These are phyloP conservation scores for Achaetomium macrosporum DNA, from an alignment of 2,329 filamentous ascomycete species.

Conservation along the genomic window DNA sequence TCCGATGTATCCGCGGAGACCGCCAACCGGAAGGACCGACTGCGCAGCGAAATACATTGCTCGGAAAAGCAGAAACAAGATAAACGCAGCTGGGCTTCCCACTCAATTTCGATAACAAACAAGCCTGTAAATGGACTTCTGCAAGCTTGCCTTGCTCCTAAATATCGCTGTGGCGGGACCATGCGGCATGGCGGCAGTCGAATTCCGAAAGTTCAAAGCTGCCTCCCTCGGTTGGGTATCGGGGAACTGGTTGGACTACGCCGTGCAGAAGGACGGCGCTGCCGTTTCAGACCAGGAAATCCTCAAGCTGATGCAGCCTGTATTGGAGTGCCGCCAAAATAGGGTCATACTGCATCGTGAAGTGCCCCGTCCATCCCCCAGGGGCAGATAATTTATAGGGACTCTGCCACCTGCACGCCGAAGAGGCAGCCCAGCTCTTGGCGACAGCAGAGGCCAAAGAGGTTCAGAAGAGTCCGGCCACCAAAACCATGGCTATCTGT, in stretches of 20 bases:
- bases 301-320: constrained; percentile 9
- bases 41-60: not conserved
- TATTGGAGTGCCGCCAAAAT: constrained; percentile 8
- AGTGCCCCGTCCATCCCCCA: not conserved
- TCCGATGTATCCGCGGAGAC: constrained; percentile 21
- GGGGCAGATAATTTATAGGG: too few species aligned
- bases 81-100: not conserved
- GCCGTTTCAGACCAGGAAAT: constrained; percentile 16
- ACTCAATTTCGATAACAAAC: not conserved
- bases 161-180: too few species aligned
- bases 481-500: too few species aligned
- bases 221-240: not conserved
- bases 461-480: too few species aligned
- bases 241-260: not conserved
- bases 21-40: constrained; percentile 5
- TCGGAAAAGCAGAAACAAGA: not conserved
- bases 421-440: too few species aligned
- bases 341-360: not conserved
- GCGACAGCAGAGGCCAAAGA: too few species aligned
- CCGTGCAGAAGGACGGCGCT: constrained; percentile 12
- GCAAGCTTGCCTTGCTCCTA: not conserved
- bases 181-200: too few species aligned
- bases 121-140: not conserved
- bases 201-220: not conserved
- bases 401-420: too few species aligned